Evolutionary conservation across 352 stramenopile genomes (phyloP).

Genomic region (Pythium aquatile): DNA sequence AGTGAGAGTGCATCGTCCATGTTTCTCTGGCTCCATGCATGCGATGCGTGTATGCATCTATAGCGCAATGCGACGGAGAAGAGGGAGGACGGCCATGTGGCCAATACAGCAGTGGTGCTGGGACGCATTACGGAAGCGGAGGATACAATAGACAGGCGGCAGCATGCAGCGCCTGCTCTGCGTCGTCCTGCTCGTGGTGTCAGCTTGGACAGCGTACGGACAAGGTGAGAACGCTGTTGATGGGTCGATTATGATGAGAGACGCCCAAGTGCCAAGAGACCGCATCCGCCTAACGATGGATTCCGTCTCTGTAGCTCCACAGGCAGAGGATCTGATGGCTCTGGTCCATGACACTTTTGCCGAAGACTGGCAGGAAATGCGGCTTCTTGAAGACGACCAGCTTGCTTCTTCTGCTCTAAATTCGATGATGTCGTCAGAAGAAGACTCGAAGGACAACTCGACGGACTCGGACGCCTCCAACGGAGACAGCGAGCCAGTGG

Average conservation of each 20-base stretch:
- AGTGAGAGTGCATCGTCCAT: background rate
- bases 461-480: background rate
- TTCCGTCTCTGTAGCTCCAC: background rate
- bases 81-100: background rate
- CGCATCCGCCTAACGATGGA: background rate
- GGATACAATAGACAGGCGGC: background rate
- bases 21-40: constrained; percentile 1
- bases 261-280: background rate
- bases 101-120: background rate
- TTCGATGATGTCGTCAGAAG: background rate
- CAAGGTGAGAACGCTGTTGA: background rate
- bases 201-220: background rate
- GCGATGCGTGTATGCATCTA: background rate
- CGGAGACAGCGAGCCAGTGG: background rate
- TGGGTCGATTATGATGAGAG: background rate
- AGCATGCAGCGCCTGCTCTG: background rate
- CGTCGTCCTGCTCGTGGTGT: background rate
- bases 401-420: background rate
- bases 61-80: background rate
- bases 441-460: constrained; percentile 2
- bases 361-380: background rate
- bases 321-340: background rate
- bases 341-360: background rate
- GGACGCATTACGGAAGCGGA: background rate
- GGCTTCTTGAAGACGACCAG: background rate